Percentiles rank a stretch among this genome's conserved stretches.
Conservation (phyloP, 2,329 filamentous ascomycete species). For the Penicillium palitans region DNA sequence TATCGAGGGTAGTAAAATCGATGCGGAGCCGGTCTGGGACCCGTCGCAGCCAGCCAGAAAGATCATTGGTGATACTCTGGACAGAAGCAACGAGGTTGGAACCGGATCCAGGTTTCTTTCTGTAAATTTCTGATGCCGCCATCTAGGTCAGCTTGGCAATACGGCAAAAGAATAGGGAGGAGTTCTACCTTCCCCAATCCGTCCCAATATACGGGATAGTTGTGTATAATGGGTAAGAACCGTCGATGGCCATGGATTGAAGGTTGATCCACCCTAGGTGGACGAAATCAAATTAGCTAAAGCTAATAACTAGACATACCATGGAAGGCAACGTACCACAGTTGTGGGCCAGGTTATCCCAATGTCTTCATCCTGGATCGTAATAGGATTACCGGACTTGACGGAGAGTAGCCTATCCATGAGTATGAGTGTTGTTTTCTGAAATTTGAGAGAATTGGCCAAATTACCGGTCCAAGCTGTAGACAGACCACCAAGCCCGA, state of each 20-base stretch:
- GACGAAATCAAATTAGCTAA: conserved; percentile 1
- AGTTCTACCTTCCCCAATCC: conserved; percentile 44
- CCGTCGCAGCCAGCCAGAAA: conserved; percentile 53
- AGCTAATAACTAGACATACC: neutral
- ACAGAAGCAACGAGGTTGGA: conserved; percentile 53
- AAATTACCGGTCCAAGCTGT: conserved; percentile 53
- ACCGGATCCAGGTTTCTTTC: conserved; percentile 50
- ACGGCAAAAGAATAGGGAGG: no score
- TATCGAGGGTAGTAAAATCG: conserved; percentile 48
- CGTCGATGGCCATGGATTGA: conserved; percentile 46
- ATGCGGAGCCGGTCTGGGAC: conserved; percentile 52
- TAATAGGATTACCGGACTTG: conserved; percentile 57
- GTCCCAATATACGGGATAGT: conserved; percentile 54
- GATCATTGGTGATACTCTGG: conserved; percentile 52
- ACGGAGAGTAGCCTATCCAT: conserved; percentile 48
- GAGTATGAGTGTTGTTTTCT: conserved; percentile 2
- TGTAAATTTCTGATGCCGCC: conserved; percentile 47
- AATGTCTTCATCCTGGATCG: conserved; percentile 58
- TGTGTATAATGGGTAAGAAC: conserved; percentile 56
- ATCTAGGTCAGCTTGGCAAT: conserved; percentile 8
- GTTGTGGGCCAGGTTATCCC: conserved; percentile 42
- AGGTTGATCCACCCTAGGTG: conserved; percentile 18
- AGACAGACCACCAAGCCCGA: conserved; percentile 59
- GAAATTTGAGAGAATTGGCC: no score
- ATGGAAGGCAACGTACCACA: conserved; percentile 21